Evolutionary conservation across 495 filamentous ascomycete species (phyloP), one percentile per base, ranked within the genome.

Genomic region (Neurospora tetraspora): DNA sequence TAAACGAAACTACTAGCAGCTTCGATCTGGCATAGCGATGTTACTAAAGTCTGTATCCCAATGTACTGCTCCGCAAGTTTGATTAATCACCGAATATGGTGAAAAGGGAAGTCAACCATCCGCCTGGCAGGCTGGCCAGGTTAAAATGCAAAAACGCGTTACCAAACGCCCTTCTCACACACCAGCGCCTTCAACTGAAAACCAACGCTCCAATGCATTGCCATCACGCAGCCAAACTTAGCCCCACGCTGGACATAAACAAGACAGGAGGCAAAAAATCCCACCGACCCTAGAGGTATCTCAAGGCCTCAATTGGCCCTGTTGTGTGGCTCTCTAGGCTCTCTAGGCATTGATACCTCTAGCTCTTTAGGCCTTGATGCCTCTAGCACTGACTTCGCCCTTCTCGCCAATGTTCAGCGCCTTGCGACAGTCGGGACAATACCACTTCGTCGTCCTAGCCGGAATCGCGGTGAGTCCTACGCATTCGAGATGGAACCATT

Each of bases 401-500:
- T 84, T 85, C 78, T 85, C 85, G 43, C 86, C 86, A 70, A 88
- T 91, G 65, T 89, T 87, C 42, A 94, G 85, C 73, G 88, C 85
- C 69, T 89, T 83, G 39, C 92, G 87, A 78, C 94, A 97, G 12
- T 94, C 91, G 7, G 95, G 95, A 80, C 95, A 98, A 78, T 94
- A 98, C 95, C 95, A 98, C 84, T 96, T 96, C 12, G 89, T 91
- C 69, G 91, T 91, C 27, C 92, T 86, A 11, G 88, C 87, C 34
- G 92, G 94, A 71, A 91, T 88, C 69, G 92, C 91, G 1, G 86
- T 85, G 42, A 98, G 83, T 36, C 90, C 92, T 43, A 98, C 91
- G 74, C 95, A 98, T 72, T 90, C 88, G 34, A 98, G 89, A 80
- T 98, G 95, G 82, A 98, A 98, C 95, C 95, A 98, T 83, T 96